phyloP scores from a whole-genome alignment of 306 rosid genomes.

The Oxytropis ochrocephala region DNA sequence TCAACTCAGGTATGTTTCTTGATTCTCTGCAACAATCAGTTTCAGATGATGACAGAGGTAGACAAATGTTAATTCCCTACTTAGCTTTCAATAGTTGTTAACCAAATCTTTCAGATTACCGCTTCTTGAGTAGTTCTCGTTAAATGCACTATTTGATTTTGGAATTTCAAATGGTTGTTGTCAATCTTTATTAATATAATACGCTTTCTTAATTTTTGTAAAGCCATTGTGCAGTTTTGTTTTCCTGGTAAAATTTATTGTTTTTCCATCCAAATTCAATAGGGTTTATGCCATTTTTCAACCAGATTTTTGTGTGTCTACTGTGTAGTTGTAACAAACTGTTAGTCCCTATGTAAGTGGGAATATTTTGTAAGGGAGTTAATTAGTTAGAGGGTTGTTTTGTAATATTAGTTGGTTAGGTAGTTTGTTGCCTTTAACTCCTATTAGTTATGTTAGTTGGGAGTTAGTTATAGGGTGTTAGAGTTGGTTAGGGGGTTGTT shows the following conservation, averaged over 20 bases:
- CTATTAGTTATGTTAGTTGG: too few species aligned
- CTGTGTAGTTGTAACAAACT: not conserved
- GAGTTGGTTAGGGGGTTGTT: too few species aligned
- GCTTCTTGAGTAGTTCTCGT: not conserved
- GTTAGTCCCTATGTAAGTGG: too few species aligned
- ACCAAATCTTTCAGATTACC: slow-evolving; percentile 4
- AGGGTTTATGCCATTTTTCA: not conserved
- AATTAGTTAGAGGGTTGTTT: too few species aligned
- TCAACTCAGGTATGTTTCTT: too few species aligned
- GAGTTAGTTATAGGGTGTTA: too few species aligned
- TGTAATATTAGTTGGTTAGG: too few species aligned
- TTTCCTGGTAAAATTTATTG: not conserved
- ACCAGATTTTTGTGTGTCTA: not conserved
- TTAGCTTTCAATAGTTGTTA: not conserved
- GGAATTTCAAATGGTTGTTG: not conserved
- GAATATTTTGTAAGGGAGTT: too few species aligned
- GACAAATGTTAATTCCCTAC: not conserved
- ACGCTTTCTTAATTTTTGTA: not conserved
- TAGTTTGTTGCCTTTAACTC: too few species aligned
- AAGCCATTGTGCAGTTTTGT: not conserved
- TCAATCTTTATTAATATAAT: not conserved
- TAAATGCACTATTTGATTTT: not conserved
- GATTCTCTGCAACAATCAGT: too few species aligned
- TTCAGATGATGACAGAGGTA: slow-evolving; percentile 69
- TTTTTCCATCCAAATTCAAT: not conserved